phyloP scores from a whole-genome alignment of 1,139 yeast genomes.

The Yamadazyma pseudoaaseri region DNA sequence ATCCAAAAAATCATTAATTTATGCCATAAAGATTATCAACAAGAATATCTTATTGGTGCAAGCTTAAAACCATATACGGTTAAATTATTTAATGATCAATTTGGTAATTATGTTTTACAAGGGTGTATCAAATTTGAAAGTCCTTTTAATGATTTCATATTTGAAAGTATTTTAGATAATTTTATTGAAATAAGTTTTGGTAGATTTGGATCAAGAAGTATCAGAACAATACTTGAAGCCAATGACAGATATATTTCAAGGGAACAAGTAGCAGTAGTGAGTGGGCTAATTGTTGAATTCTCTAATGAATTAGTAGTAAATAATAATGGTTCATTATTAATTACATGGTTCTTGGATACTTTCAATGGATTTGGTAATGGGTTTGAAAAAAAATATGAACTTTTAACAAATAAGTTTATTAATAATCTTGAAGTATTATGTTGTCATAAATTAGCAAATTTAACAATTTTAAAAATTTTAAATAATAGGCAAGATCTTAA shows the following conservation, averaged over 20 bases:
- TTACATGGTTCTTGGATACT: constrained; percentile 94
- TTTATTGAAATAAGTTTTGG: constrained; percentile 84
- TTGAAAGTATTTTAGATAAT: constrained; percentile 77
- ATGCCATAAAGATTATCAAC: constrained; percentile 54
- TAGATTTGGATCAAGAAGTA: constrained; percentile 93
- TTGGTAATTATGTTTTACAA: constrained; percentile 94
- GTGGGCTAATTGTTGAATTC: constrained; percentile 71
- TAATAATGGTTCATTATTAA: constrained; percentile 82
- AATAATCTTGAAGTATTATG: constrained; percentile 67
- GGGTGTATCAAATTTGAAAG: constrained; percentile 88
- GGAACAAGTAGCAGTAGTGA: constrained; percentile 73
- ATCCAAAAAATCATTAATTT: constrained; percentile 92
- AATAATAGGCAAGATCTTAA: constrained; percentile 64
- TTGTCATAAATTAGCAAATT: constrained; percentile 82
- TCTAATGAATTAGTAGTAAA: constrained; percentile 81
- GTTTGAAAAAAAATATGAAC: constrained; percentile 29
- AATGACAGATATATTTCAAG: constrained; percentile 49
- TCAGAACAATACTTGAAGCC: constrained; percentile 83
- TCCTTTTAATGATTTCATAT: constrained; percentile 87
- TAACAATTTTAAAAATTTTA: constrained; percentile 77
- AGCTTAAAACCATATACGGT: constrained; percentile 81
- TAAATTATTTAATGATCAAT: constrained; percentile 88
- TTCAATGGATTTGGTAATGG: constrained; percentile 60
- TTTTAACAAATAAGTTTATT: constrained; percentile 50
- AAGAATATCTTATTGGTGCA: constrained; percentile 64